Base-by-base conservation (phyloP, 371 early-diverging fungal genomes). In the Phascolomyces articulosus region DNA sequence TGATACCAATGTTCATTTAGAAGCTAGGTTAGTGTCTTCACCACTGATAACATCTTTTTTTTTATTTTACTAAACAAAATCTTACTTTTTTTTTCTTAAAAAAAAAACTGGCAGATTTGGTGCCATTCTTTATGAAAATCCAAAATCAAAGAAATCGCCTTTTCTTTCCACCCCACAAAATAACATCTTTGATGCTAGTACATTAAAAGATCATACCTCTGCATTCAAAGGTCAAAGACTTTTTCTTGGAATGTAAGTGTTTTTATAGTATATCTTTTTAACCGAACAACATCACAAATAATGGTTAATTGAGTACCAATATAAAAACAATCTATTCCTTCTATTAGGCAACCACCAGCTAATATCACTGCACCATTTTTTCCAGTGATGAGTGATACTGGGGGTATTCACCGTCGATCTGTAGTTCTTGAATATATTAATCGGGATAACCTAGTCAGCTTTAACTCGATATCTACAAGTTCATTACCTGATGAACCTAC, bases 1-100 rank as follows among this genome's bases (percentile, higher is more conserved):
- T n/a, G 51, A 40, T 31, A 40, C 34, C 10, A 55, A 67, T 40
- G 60, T 75, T 2, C 57, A 65, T 31, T 16, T 78, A 27, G 72
- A 72, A 62, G 79, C 79, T 4, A 75, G 61, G 78, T 78, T 62
- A 70, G 53, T n/a, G n/a, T n/a, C n/a, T n/a, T n/a, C n/a, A n/a
- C n/a, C n/a, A n/a, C n/a, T n/a, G n/a, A n/a, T n/a, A n/a, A n/a
- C n/a, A n/a, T n/a, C n/a, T n/a, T n/a, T n/a, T n/a, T n/a, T n/a
- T n/a, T n/a, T n/a, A n/a, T n/a, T n/a, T n/a, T n/a, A n/a, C n/a
- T n/a, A n/a, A n/a, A n/a, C n/a, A n/a, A n/a, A n/a, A n/a, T n/a
- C n/a, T n/a, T n/a, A n/a, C 18, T 2, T 21, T 53, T 23, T 13
- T 53, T 54, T 60, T 21, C 41, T 27, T 40, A 20, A 15, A 6